phyloP scores from a whole-genome alignment of 2,329 filamentous ascomycete species.

The Colletotrichum camelliae region DNA sequence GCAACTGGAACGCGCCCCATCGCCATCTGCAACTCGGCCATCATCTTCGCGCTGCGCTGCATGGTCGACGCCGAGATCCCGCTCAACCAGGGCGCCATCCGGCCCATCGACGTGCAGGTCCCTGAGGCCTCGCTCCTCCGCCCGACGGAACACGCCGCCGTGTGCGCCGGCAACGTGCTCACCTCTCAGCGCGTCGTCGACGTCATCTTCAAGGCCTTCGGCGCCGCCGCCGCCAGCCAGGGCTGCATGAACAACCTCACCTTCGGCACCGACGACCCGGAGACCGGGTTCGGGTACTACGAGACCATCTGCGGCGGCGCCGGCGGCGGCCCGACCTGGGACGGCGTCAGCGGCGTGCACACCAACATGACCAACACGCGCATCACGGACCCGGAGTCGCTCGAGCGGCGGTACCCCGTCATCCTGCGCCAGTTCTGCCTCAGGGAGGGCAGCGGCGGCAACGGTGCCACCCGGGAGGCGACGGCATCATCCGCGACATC shows the following conservation, averaged over 20 bases:
- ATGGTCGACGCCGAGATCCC: slow-evolving; percentile 38
- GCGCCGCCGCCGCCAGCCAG: slow-evolving; percentile 75
- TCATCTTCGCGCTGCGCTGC: slow-evolving; percentile 37
- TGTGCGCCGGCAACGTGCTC: slow-evolving; percentile 36
- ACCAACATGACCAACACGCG: slow-evolving; percentile 87
- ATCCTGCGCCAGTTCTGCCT: slow-evolving; percentile 74
- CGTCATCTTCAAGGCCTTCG: slow-evolving; percentile 78
- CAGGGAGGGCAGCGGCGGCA: slow-evolving; percentile 65
- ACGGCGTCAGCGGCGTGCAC: slow-evolving; percentile 76
- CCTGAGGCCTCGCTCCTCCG: slow-evolving; percentile 59
- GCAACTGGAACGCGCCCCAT: slow-evolving; percentile 34
- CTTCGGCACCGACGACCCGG: slow-evolving; percentile 68
- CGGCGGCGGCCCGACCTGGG: slow-evolving; percentile 75
- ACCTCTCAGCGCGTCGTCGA: slow-evolving; percentile 53
- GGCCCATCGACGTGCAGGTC: slow-evolving; percentile 76
- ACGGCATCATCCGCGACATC: slow-evolving; percentile 73
- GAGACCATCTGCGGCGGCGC: slow-evolving; percentile 83
- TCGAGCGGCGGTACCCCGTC: slow-evolving; percentile 78
- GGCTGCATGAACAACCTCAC: slow-evolving; percentile 85
- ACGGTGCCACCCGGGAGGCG: slow-evolving; percentile 68
- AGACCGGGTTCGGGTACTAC: slow-evolving; percentile 79
- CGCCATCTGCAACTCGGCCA: slow-evolving; percentile 37
- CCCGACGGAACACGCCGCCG: slow-evolving; percentile 34
- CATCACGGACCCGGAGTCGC: slow-evolving; percentile 81
- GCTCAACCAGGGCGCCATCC: slow-evolving; percentile 61